Base-by-base conservation (phyloP, 164 flowering plant species). In the Annona cherimola region DNA sequence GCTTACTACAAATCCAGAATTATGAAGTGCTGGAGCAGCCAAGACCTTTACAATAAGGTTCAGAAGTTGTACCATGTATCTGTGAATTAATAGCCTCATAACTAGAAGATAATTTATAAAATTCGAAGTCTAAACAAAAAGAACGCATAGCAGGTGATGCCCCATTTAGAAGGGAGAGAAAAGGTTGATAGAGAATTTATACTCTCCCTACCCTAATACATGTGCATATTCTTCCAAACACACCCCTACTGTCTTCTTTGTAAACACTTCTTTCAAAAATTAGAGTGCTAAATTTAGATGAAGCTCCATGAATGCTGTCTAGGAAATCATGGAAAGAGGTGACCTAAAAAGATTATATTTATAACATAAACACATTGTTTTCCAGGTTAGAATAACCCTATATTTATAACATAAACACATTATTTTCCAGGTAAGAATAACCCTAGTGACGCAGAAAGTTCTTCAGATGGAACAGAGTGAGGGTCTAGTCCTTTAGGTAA, bases 361-460 rank as follows among this genome's bases (percentile, higher is more conserved):
- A 66, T n/a, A 46, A 19, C 45, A 35, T 4, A 68, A 14, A 77
- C 20, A 46, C 11, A 19, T 45, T 42, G 20, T 44, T 60, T 57
- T 19, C n/a, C 39, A 74, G 45, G 4, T 50, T 62, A 45, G 19
- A 40, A 60, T 45, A 87, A 96, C 99, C 99, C 99, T 75, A 96
- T n/a, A n/a, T n/a, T n/a, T n/a, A 40, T n/a, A 46, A 19, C 45
- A 35, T 4, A 68, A 14, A 77, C 20, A 46, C 11, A 19, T 45
- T 42, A 16, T 44, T 60, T 57, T 19, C n/a, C 39, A 74, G 45
- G 4, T 50, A 66, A 45, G 19, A 40, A 60, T 45, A 87, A 96
- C 99, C 99, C 99, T 75, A 96, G 76, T 16, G 99, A 92, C 50
- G 95, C 97, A 70, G 93, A 89, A 78, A 96, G 99, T 85, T 96